Base-by-base conservation (phyloP, 805 yeast genomes). In the Blastobotrys terrestris region DNA sequence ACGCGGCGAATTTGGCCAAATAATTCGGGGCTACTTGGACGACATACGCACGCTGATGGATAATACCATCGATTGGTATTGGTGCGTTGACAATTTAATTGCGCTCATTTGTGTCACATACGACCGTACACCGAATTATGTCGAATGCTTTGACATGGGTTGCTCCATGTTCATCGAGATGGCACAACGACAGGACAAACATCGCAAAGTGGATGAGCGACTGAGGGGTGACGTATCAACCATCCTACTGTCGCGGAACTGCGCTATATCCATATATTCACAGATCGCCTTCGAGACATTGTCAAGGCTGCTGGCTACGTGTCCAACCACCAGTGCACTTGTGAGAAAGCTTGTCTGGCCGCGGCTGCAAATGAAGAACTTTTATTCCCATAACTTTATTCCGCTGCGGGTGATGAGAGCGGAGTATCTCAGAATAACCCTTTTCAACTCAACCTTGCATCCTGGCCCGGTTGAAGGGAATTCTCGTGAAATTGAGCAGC, bases 221-320 rank as follows among this genome's bases (percentile, higher is more conserved):
- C 13, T 20, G 44, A 15, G 53, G 48, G 49, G 20, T 43, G 50
- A 51, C 3, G 44, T 52, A 3, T 42, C 50, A 13, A 22, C 39
- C 39, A 18, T 16, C n/a, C 50, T 52, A 13, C 39, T 55, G n/a
- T 46, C 39, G 6, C 26, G 49, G 2, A 49, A 47, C 48, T 43
- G 16, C 15, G 41, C 44, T 7, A 19, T 46, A 20, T 41, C 39
- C 21, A 48, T 44, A 2, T 53, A 41, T 22, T 45, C 53, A 2
- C 52, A 50, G 22, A 55, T 55, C n/a, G 52, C 60, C 13, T 53
- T 44, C 39, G 58, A 55, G 39, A 51, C 60, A 22, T 49, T n/a
- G 39, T 53, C 46, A 26, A 47, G 16, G 20, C 55, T 5, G 45
- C 55, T n/a, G 45, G 45, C 16, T 26, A 53, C 39, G 48, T 19